Conservation (phyloP, 78 protist species). For the slime mould (Dictyostelium discoideum) region DNA sequence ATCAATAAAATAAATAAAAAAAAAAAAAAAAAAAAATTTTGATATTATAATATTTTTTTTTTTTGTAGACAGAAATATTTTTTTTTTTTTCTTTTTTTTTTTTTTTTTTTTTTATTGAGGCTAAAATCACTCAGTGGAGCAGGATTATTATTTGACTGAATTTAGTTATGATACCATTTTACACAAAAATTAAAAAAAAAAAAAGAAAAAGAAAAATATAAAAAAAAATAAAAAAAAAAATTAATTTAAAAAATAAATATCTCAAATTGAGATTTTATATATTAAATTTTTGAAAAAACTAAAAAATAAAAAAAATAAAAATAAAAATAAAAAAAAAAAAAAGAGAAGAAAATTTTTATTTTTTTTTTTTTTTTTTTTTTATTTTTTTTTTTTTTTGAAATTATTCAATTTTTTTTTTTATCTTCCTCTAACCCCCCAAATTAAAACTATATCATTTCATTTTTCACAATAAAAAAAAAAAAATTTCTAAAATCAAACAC, state of each 20-base stretch:
- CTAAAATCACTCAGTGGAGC: neutral
- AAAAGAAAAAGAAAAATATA: neutral
- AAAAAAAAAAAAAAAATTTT: neutral
- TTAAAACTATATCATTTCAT: too few species aligned
- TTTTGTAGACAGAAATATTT: too few species aligned
- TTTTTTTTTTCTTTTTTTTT: neutral
- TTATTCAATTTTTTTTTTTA: neutral
- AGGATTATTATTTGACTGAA: neutral
- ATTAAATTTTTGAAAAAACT: neutral
- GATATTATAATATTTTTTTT: neutral
- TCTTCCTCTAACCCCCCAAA: neutral
- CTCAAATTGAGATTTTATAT: neutral
- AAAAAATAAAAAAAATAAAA: neutral
- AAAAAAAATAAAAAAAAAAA: neutral
- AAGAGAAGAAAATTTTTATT: neutral
- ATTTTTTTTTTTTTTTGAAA: neutral
- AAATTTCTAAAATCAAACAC: neutral
- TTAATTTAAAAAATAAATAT: neutral
- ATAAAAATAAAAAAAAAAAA: neutral
- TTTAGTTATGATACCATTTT: neutral
- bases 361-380: neutral
- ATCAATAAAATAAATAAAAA: neutral
- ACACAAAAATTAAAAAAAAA: constrained; percentile 1
- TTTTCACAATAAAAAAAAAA: neutral
- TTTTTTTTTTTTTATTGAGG: neutral